A percentile compares a stretch with the other conserved stretches of the same genome.
phyloP scores from a whole-genome alignment of 345 rosid genomes.

The Eucalyptus tenuipes region DNA sequence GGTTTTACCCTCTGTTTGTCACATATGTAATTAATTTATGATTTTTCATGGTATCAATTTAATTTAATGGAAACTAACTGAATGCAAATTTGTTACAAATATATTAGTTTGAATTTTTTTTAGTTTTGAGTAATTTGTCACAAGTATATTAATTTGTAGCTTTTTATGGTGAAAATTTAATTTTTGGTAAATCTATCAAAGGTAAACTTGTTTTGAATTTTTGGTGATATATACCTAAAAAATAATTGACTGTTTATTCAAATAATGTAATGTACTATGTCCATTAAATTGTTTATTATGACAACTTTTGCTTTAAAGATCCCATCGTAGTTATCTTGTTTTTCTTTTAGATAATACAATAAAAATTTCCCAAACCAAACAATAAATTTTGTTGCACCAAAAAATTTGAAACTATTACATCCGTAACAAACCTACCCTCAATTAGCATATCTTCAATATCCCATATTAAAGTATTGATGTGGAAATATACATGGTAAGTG shows the following conservation, averaged over 20 bases:
- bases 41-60: too few species aligned
- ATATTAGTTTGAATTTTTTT: too few species aligned
- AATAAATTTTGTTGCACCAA: neutral
- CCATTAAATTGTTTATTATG: neutral
- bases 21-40: too few species aligned
- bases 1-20: too few species aligned
- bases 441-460: neutral
- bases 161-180: too few species aligned
- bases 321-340: neutral
- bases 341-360: neutral
- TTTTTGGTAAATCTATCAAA: too few species aligned
- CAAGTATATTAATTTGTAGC: rapidly evolving
- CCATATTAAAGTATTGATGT: neutral
- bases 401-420: neutral
- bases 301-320: neutral
- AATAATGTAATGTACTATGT: neutral
- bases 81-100: too few species aligned
- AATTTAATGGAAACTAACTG: too few species aligned
- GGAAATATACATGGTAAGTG: neutral
- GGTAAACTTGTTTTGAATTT: too few species aligned
- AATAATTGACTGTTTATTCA: neutral
- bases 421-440: neutral
- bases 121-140: too few species aligned
- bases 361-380: neutral
- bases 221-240: neutral